Conservation (phyloP, 768 basidiomycete genomes). For the Leccinum olivaceopallidum region DNA sequence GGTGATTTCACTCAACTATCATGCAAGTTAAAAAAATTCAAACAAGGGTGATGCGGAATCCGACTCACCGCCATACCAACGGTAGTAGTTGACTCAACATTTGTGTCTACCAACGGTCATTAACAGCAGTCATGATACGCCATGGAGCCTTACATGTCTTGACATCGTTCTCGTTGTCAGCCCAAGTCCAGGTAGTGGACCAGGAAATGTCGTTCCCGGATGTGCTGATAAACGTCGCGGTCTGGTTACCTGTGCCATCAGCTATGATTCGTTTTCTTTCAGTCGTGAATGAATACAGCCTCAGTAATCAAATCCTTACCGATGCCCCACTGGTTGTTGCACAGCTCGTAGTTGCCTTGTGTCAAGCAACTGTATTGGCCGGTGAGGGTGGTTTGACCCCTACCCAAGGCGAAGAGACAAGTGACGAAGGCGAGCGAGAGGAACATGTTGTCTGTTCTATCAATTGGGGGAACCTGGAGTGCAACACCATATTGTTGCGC, state of each 20-base stretch:
- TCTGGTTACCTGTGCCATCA: slow-evolving; percentile 49
- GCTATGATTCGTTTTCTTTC: slow-evolving; percentile 24
- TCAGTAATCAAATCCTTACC: slow-evolving; percentile 27
- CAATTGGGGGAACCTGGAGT: background rate
- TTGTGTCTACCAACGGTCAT: slow-evolving; percentile 42
- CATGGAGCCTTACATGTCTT: slow-evolving; percentile 46
- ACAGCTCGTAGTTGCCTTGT: slow-evolving; percentile 50
- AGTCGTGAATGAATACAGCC: background rate
- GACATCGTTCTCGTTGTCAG: slow-evolving; percentile 48
- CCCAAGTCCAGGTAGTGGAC: slow-evolving; percentile 56
- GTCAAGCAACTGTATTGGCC: slow-evolving; percentile 46
- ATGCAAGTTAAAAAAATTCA: background rate
- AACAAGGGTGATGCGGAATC: background rate
- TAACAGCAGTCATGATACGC: background rate
- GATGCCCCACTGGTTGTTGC: slow-evolving; percentile 59
- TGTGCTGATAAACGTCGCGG: slow-evolving; percentile 44
- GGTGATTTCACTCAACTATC: slow-evolving; percentile 41
- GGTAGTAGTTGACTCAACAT: slow-evolving; percentile 45
- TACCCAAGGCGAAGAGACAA: slow-evolving; percentile 11
- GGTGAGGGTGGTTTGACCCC: slow-evolving; percentile 28
- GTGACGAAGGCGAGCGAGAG: slow-evolving; percentile 15
- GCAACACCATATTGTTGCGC: background rate
- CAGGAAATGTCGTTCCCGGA: slow-evolving; percentile 46
- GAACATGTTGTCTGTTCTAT: slow-evolving; percentile 10
- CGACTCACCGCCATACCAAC: slow-evolving; percentile 47